phyloP scores from a whole-genome alignment of 352 stramenopile genomes.

The Globisporangium paddicum region DNA sequence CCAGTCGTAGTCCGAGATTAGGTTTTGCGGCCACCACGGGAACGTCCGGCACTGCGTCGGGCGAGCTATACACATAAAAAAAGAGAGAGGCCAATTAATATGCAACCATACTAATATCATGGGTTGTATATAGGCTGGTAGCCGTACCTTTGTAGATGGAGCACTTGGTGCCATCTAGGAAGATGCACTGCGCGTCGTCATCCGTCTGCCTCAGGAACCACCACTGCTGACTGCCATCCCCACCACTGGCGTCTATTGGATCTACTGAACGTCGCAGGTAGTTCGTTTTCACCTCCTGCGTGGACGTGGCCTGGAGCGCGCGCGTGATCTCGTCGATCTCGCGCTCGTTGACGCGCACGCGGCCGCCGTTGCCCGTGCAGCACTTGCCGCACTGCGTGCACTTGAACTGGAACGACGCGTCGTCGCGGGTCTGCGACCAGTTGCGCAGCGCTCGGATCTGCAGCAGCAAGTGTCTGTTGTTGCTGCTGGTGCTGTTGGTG shows the following conservation, averaged over 20 bases:
- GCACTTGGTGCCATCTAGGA: slow-evolving; percentile 61
- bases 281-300: slow-evolving; percentile 25
- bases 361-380: slow-evolving; percentile 63
- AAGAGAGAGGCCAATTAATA: too few relatives aligned
- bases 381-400: slow-evolving; percentile 79
- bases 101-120: neutral
- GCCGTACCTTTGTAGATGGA: slow-evolving; percentile 52
- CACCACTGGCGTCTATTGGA: neutral
- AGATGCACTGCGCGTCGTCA: slow-evolving; percentile 59
- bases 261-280: slow-evolving; percentile 22
- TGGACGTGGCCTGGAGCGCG: slow-evolving; percentile 21
- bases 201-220: slow-evolving; percentile 43
- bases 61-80: slow-evolving; percentile 25
- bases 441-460: slow-evolving; percentile 20
- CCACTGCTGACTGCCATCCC: slow-evolving; percentile 12
- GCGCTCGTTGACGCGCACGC: slow-evolving; percentile 58
- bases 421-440: slow-evolving; percentile 25
- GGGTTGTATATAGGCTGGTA: neutral
- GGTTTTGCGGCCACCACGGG: slow-evolving; percentile 75
- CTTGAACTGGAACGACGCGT: slow-evolving; percentile 50
- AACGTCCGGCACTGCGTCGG: slow-evolving; percentile 80
- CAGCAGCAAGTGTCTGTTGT: neutral
- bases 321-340: slow-evolving; percentile 46
- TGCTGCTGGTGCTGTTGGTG: neutral
- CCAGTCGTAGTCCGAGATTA: slow-evolving; percentile 82